Evolutionary conservation across 2,329 filamentous ascomycete species (phyloP).

Genomic region (Colletotrichum siamense): DNA sequence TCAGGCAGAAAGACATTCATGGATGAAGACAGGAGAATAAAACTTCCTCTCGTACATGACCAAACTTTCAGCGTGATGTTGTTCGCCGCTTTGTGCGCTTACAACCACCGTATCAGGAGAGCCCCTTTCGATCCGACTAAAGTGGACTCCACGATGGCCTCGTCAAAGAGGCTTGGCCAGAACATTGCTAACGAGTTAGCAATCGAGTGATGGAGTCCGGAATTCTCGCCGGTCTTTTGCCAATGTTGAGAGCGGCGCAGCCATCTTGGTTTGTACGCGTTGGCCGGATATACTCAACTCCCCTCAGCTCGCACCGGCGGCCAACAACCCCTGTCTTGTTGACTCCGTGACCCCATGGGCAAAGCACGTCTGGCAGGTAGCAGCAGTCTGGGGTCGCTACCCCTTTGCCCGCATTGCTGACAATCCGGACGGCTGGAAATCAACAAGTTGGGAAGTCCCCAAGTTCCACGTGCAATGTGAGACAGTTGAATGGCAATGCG

Average conservation of each 20-base stretch:
- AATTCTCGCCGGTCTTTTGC: background rate
- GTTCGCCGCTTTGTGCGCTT: background rate
- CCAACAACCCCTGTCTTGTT: background rate
- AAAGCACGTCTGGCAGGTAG: background rate
- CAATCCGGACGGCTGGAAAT: background rate
- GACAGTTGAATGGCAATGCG: background rate
- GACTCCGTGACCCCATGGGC: background rate
- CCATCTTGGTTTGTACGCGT: background rate
- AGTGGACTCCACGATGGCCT: background rate
- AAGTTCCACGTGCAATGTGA: conserved; percentile 12
- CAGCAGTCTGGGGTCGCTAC: conserved; percentile 4
- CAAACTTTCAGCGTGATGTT: background rate
- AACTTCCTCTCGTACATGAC: background rate
- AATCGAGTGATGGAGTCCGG: background rate
- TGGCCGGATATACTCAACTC: conserved; percentile 16
- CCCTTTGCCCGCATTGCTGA: background rate
- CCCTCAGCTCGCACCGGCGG: background rate
- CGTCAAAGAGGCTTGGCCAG: background rate
- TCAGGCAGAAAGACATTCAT: background rate
- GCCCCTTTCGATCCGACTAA: background rate
- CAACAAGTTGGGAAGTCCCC: background rate
- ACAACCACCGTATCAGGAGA: background rate
- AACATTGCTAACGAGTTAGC: background rate
- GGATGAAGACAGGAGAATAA: background rate
- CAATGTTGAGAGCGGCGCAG: background rate